Conservation (phyloP, 768 basidiomycete genomes). For the Mycena galopus region DNA sequence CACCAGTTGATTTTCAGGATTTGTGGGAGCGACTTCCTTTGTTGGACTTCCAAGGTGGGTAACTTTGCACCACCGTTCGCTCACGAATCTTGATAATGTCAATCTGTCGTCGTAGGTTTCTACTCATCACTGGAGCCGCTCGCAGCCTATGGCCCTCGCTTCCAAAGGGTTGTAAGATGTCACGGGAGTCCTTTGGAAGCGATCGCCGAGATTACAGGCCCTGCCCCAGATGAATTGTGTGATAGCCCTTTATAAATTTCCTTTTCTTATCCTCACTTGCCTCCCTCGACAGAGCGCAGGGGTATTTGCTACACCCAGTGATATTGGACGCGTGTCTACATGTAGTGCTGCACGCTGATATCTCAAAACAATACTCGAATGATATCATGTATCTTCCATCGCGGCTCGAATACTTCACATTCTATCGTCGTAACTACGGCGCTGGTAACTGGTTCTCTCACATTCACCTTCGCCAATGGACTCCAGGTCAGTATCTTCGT, state of each 20-base stretch:
- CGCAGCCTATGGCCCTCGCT: constrained; percentile 2
- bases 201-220: constrained; percentile 12
- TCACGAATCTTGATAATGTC: no score
- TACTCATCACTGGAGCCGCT: constrained; percentile 6
- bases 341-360: not conserved
- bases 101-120: not conserved
- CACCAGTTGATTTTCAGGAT: not conserved
- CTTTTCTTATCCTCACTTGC: not conserved
- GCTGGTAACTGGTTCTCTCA: constrained; percentile 22
- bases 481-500: not conserved
- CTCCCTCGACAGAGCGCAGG: not conserved
- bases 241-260: not conserved
- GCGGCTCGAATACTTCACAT: not conserved
- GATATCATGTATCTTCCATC: constrained; percentile 22
- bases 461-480: constrained; percentile 1
- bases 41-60: not conserved
- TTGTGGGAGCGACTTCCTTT: not conserved
- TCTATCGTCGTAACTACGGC: not conserved
- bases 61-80: not conserved
- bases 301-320: constrained; percentile 6
- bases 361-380: constrained; percentile 8
- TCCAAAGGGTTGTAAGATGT: constrained; percentile 14
- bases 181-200: constrained; percentile 14
- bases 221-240: constrained; percentile 4
- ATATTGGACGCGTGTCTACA: constrained; percentile 21